Base-by-base conservation (phyloP, 352 stramenopile genomes). In the Pythium pectinolyticum region DNA sequence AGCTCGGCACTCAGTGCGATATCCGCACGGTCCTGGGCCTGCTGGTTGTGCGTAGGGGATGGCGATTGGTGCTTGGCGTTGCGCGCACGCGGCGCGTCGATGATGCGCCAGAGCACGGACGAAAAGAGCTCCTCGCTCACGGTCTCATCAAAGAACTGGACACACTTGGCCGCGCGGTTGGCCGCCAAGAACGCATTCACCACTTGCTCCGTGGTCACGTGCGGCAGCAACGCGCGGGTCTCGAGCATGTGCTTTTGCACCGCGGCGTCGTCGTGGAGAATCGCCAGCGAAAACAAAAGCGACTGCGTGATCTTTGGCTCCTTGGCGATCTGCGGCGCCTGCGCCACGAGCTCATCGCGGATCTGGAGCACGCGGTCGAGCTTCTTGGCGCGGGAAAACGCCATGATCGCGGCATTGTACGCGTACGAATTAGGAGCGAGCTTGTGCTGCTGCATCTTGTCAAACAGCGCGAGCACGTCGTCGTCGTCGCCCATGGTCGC, bases 401-500 rank as follows among this genome's bases (percentile, higher is more conserved):
- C 84, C 7, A 76, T 66, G 56, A 92, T 80, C 8, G 84, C 82
- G 11, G 86, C 86, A 51, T 92, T 92, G 55, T 80, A 80, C 25
- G 84, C 86, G 45, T 91, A 94, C 47, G 84, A 80, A 57, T 94
- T 94, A 24, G 82, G 80, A 66, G 66, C 45, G 9, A 93, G 64
- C 2, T 57, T 59, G 35, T 90, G 73, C 27, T 73, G 67, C 32
- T 84, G 75, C 84, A 88, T 92, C 17, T 74, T 85, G 56, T 92
- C 76, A 61, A 86, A 93, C 14, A 94, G 61, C 27, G 82, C 81
- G 39, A 88, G 69, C 14, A 94, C 81, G 49, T 93, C 82, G 47
- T 90, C 81, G 61, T 94, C 73, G 63, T 92, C 84, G 3, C 82
- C 75, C 0, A 77, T 66, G 0, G 73, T 83, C 2, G 86, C 84